A percentile compares a stretch with the other conserved stretches of the same genome.
Conservation (phyloP, 78 protist species). For the Tieghemostelium lacteum region DNA sequence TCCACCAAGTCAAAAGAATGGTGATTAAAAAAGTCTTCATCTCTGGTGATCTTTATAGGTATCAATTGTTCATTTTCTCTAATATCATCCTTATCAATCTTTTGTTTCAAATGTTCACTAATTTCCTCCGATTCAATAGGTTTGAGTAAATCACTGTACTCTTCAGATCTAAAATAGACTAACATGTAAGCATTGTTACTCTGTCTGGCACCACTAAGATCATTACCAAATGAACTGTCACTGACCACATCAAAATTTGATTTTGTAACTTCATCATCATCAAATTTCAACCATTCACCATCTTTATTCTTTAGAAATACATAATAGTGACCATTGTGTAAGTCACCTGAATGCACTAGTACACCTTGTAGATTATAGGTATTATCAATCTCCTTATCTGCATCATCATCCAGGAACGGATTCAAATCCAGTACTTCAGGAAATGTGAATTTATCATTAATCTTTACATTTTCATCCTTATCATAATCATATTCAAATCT, state of each 20-base stretch:
- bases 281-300: conserved; percentile 86
- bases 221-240: conserved; percentile 91
- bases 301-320: conserved; percentile 80
- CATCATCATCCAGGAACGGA: conserved; percentile 56
- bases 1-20: conserved; percentile 35
- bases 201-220: conserved; percentile 23
- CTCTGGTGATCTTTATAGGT: conserved; percentile 15
- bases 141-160: conserved; percentile 22
- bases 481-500: conserved; percentile 97
- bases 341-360: conserved; percentile 97
- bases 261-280: conserved; percentile 94
- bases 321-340: conserved; percentile 98
- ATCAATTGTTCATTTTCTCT: conserved; percentile 14
- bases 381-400: conserved; percentile 11
- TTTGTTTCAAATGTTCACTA: conserved; percentile 46
- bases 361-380: conserved; percentile 86
- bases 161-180: conserved; percentile 88
- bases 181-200: conserved; percentile 88
- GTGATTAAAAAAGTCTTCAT: conserved; percentile 56
- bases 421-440: conserved; percentile 64
- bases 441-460: conserved; percentile 82
- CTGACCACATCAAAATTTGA: conserved; percentile 78
- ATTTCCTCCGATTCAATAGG: conserved; percentile 50
- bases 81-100: conserved; percentile 53
- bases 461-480: conserved; percentile 89